phyloP scores from a whole-genome alignment of 176 grass and related monocot genomes.

The Oryza glaberrima region DNA sequence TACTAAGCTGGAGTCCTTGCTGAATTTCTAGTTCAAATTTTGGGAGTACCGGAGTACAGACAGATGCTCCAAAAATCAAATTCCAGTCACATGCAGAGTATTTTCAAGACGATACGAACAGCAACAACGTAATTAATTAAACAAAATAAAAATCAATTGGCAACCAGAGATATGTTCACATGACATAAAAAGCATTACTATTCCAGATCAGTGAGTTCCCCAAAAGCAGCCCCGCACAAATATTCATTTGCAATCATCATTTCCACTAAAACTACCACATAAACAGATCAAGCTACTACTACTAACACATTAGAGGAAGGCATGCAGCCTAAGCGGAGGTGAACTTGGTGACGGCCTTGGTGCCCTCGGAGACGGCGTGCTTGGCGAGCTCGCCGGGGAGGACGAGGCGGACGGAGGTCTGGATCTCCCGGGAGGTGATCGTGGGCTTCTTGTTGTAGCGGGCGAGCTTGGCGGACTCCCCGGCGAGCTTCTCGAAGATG shows the following conservation, averaged over 20 bases:
- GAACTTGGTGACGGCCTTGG: slow-evolving; percentile 76
- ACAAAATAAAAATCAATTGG: neutral
- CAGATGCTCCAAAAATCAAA: neutral
- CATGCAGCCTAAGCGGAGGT: slow-evolving; percentile 28
- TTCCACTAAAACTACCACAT: neutral
- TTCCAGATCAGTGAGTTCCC: neutral
- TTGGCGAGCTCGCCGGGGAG: slow-evolving; percentile 70
- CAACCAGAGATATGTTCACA: neutral
- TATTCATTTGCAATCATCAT: no score
- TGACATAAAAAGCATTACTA: neutral
- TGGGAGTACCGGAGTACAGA: no score
- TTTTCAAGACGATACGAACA: neutral
- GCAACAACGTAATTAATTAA: neutral
- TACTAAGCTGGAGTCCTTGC: neutral
- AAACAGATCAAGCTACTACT: neutral
- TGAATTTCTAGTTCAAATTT: no score
- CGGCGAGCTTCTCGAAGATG: slow-evolving; percentile 84
- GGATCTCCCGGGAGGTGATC: slow-evolving; percentile 72
- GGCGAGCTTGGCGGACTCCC: slow-evolving; percentile 47
- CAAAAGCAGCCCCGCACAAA: neutral
- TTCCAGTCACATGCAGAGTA: neutral
- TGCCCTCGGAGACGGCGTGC: slow-evolving; percentile 72
- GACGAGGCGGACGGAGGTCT: slow-evolving; percentile 56
- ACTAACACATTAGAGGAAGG: neutral
- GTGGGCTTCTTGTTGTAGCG: slow-evolving; percentile 75